phyloP scores from a whole-genome alignment of 1,284 basidiomycete genomes.

The Tylopilus orsonianus region DNA sequence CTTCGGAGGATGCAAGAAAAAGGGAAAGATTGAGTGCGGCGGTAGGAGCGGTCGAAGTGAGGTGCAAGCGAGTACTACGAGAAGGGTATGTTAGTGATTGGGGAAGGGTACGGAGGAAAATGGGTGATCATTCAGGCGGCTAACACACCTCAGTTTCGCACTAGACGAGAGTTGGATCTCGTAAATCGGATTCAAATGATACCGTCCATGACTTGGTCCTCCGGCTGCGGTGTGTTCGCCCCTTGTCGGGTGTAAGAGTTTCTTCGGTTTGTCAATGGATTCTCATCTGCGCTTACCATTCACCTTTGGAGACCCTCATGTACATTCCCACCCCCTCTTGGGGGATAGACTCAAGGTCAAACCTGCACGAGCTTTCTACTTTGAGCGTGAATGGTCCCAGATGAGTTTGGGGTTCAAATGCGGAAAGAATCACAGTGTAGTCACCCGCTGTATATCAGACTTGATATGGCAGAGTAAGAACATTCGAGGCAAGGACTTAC shows the following conservation, averaged over 20 bases:
- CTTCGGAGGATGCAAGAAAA: slow-evolving; percentile 39
- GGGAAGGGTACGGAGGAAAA: neutral
- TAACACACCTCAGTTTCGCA: slow-evolving; percentile 61
- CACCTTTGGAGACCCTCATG: slow-evolving; percentile 58
- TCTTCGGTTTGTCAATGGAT: neutral
- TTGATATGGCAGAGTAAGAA: neutral
- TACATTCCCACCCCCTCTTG: slow-evolving; percentile 94
- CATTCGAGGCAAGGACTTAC: slow-evolving; percentile 41
- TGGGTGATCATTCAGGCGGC: neutral
- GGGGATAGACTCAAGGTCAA: slow-evolving; percentile 75
- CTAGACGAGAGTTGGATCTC: slow-evolving; percentile 55
- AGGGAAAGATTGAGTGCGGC: slow-evolving; percentile 61
- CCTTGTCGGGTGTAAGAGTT: slow-evolving; percentile 38
- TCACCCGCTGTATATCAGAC: slow-evolving; percentile 58
- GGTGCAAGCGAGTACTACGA: slow-evolving; percentile 65
- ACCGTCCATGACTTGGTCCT: slow-evolving; percentile 61
- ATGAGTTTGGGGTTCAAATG: slow-evolving; percentile 71
- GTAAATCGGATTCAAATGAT: slow-evolving; percentile 68
- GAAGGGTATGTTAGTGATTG: slow-evolving; percentile 4
- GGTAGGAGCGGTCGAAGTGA: slow-evolving; percentile 44
- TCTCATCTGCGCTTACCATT: slow-evolving; percentile 54
- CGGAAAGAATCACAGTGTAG: slow-evolving; percentile 81
- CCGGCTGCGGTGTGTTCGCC: slow-evolving; percentile 57
- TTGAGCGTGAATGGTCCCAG: slow-evolving; percentile 64
- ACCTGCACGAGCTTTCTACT: slow-evolving; percentile 61